Evolutionary conservation across 768 basidiomycete genomes (phyloP), one percentile per base, ranked within the genome.

Genomic region (Leccinum sublutescens): DNA sequence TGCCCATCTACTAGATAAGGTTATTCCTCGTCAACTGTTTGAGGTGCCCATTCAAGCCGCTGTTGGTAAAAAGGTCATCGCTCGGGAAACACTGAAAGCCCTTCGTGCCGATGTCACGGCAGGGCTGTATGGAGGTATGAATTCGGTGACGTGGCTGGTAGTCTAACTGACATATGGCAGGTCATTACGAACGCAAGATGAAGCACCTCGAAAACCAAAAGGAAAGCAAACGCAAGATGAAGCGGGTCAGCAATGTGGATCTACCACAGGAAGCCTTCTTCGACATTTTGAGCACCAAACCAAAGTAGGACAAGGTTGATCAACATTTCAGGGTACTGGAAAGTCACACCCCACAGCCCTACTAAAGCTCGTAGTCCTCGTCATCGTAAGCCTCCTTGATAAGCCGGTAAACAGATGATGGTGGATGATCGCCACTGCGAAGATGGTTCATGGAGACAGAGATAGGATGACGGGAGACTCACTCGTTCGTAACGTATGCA

Each of bases 401-500:
- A 43, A 97, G 79, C 56, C 93, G 80, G 70, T 95, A 93, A 66
- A 98, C 89, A 55, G 95, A 93, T 17, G 95, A 92, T 19, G 96
- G 95, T 23, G 95, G 93, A 71, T 98, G 95, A 72, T 97, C 96
- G 21, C 96, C 96, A 64, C 95, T 98, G 64, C 36, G 51, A 55
- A 52, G 15, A 45, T 45, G 50, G 58, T 67, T 54, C 23, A 64
- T 58, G 40, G 50, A 25, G 40, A 34, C 38, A 21, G 34, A n/a
- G 31, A 54, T 48, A 53, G 9, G 53, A 51, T 34, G 36, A 23
- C 10, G 75, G 60, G 27, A 34, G 25, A 79, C 95, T 79, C 73
- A 98, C 96, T 98, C 92, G 65, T 99, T 98, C 12, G 95, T 98
- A 66, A 99, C 91, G 73, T 92, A 96, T 12, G 93, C 89, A 69